Evolutionary conservation across 129 eudicot genomes (phyloP), one percentile per base, ranked within the genome.

Genomic region (Escallonia rubra): DNA sequence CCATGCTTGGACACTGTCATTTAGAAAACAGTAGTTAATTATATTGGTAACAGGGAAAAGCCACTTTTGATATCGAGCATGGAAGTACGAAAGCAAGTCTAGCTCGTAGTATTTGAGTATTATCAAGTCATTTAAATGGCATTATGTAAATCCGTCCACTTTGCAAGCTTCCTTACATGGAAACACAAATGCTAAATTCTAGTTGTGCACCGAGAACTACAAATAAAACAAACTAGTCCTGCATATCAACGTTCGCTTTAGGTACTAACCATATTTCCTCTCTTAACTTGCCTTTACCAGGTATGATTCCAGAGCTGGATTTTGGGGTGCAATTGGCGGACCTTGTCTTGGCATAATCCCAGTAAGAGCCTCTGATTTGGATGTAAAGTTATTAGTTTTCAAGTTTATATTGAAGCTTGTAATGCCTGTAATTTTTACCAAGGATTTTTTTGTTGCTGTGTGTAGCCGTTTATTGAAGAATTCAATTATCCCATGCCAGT

Each of bases 271-370:
- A 41, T 48, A 14, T 53, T 54, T 51, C 13, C 6, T 12, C 53
- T 23, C 46, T 41, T 7, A 43, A 23, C 57, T 53, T 48, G 59
- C 62, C 47, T 65, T 67, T 54, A 69, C 54, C 75, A 94, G 99
- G 99, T 94, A 94, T 69, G 99, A 94, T 68, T 73, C 72, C 39
- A 76, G 88, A 73, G 99, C 96, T 75, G 99, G 99, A 66, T 94
- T 94, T 61, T 94, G 99, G 99, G 99, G 99, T 59, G 79, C 78
- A 59, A 83, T 94, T 59, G 99, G 97, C 47, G 96, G 99, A 64
- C 93, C 96, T 74, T 89, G 99, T 69, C 96, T 90, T 43, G 99
- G 99, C 73, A 94, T 94, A 56, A 68, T 94, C 67, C 99, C 99
- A 44, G 99, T 94, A 89, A 80, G 89, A 59, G 74, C 15, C 69